phyloP scores from a whole-genome alignment of 1,284 basidiomycete genomes.

The Vanrija humicola region DNA sequence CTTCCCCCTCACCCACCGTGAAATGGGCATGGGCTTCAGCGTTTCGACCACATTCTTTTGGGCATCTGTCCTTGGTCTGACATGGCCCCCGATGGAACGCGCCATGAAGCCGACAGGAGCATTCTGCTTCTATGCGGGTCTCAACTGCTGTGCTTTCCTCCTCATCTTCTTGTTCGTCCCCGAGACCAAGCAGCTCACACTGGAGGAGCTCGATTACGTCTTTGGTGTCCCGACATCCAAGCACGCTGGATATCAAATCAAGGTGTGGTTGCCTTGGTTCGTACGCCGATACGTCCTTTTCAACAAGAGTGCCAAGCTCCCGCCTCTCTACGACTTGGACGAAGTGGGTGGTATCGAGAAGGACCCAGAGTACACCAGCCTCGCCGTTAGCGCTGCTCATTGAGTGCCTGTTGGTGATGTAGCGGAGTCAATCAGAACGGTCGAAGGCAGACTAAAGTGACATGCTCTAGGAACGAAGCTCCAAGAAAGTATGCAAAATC shows the following conservation, averaged over 20 bases:
- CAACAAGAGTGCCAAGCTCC: conserved; percentile 16
- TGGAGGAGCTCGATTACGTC: conserved; percentile 42
- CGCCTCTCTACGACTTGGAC: conserved; percentile 23
- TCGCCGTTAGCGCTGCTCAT: too few species aligned
- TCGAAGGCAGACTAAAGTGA: too few species aligned
- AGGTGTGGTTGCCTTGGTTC: conserved; percentile 21
- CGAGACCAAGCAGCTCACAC: conserved; percentile 32
- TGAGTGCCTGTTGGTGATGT: too few species aligned
- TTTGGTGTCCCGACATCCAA: conserved; percentile 30
- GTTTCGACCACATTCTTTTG: conserved; percentile 31
- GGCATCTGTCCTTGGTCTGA: conserved; percentile 35
- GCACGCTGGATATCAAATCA: conserved; percentile 27
- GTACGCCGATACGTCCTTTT: conserved; percentile 18
- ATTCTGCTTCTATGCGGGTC: conserved; percentile 51
- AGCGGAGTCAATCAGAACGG: too few species aligned
- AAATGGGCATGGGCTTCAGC: conserved; percentile 56
- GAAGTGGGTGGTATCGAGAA: conserved; percentile 25
- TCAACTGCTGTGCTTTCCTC: conserved; percentile 28
- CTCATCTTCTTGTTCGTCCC: conserved; percentile 35
- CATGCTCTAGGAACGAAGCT: too few species aligned
- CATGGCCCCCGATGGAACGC: conserved; percentile 61
- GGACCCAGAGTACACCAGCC: conserved; percentile 1
- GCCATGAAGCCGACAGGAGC: conserved; percentile 60
- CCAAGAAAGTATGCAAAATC: too few species aligned
- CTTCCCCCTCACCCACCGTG: conserved; percentile 53